These are phyloP conservation scores for Hypoxylon lienhwacheense DNA, from an alignment of 495 filamentous ascomycete species.

Conservation along the genomic window DNA sequence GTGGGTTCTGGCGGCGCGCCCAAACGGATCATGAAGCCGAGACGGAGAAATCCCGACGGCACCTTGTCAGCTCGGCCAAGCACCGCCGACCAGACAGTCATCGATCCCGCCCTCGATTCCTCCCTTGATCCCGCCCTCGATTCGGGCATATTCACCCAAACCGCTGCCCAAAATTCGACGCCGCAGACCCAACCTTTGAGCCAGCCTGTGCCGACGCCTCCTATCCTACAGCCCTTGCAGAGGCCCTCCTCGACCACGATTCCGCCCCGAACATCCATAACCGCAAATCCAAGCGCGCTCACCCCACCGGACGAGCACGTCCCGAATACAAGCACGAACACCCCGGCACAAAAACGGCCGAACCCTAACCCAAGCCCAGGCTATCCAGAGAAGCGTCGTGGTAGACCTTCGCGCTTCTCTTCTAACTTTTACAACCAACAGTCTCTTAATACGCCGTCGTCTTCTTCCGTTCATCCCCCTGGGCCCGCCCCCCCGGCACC, in stretches of 20 bases:
- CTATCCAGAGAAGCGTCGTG: slow-evolving; percentile 49
- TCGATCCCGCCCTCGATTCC: slow-evolving; percentile 35
- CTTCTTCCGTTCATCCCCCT: slow-evolving; percentile 9
- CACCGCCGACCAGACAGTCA: slow-evolving; percentile 25
- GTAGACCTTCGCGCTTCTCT: slow-evolving; percentile 41
- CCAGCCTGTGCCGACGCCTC: slow-evolving; percentile 19
- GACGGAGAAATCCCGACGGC: slow-evolving; percentile 44
- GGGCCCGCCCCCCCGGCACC: slow-evolving; percentile 9
- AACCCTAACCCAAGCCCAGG: slow-evolving; percentile 19
- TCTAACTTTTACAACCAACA: slow-evolving; percentile 36
- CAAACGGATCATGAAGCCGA: slow-evolving; percentile 53
- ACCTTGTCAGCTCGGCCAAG: slow-evolving; percentile 28
- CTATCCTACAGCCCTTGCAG: slow-evolving; percentile 24
- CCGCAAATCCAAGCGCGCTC: slow-evolving; percentile 44
- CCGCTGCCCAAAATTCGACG: slow-evolving; percentile 21
- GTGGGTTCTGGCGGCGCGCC: slow-evolving; percentile 54
- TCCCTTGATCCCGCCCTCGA: slow-evolving; percentile 37
- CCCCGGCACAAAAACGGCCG: slow-evolving; percentile 36
- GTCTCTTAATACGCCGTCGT: slow-evolving; percentile 11
- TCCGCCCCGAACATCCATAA: slow-evolving; percentile 39
- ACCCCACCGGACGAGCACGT: slow-evolving; percentile 53
- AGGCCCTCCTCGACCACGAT: slow-evolving; percentile 36
- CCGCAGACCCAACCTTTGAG: slow-evolving; percentile 23
- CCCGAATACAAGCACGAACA: slow-evolving; percentile 37
- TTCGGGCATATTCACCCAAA: slow-evolving; percentile 25